phyloP scores from a whole-genome alignment of 345 rosid species.

The Tarenaya hassleriana region DNA sequence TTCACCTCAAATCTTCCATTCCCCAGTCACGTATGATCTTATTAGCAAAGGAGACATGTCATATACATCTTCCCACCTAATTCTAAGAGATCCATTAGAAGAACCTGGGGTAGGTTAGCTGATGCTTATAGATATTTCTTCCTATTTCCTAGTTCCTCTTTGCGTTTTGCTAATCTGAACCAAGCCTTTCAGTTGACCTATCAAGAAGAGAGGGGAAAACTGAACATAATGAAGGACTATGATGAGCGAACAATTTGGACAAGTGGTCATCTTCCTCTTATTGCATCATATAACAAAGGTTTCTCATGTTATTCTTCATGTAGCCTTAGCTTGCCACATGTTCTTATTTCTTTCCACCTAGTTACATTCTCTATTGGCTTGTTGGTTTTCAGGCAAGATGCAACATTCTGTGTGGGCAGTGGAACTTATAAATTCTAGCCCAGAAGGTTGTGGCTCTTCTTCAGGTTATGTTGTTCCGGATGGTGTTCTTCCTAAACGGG shows the following conservation, averaged over 20 bases:
- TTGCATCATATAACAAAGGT: constrained; percentile 93
- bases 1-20: constrained; percentile 37
- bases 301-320: constrained; percentile 16
- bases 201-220: constrained; percentile 84
- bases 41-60: constrained; percentile 40
- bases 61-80: constrained; percentile 60
- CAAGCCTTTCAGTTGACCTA: constrained; percentile 47
- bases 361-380: constrained; percentile 18
- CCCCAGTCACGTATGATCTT: constrained; percentile 36
- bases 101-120: constrained; percentile 60
- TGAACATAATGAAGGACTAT: constrained; percentile 65
- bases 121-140: constrained; percentile 11
- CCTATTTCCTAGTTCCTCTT: constrained; percentile 18
- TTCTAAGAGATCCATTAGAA: constrained; percentile 73
- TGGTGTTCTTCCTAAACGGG: constrained; percentile 43
- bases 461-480: constrained; percentile 39
- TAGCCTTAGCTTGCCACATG: constrained; percentile 11
- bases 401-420: constrained; percentile 92
- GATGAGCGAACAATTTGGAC: constrained; percentile 97
- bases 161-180: constrained; percentile 4
- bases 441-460: constrained; percentile 40
- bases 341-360: constrained; percentile 4
- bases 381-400: constrained; percentile 60
- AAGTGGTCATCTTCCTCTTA: constrained; percentile 63
- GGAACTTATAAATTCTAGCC: constrained; percentile 53